These are phyloP conservation scores for Thelonectria discophora DNA, from an alignment of 2,329 filamentous ascomycete species.

Conservation along the genomic window DNA sequence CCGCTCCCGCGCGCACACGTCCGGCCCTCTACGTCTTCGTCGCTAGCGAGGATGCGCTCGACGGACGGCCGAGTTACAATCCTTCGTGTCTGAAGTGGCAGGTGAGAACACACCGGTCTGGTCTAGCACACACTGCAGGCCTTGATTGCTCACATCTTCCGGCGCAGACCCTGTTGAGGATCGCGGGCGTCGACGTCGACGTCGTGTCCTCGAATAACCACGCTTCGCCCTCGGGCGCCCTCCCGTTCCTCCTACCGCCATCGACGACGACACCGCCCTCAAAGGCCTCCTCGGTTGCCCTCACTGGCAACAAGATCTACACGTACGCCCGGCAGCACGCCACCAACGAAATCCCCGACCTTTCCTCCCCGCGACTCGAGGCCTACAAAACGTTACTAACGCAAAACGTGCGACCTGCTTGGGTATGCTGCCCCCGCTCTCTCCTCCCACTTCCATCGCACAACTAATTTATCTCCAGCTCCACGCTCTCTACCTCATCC, in stretches of 20 bases:
- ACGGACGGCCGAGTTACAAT: slow-evolving; percentile 81
- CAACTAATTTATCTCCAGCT: slow-evolving; percentile 59
- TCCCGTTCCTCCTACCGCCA: slow-evolving; percentile 83
- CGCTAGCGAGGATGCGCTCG: slow-evolving; percentile 66
- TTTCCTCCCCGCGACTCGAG: slow-evolving; percentile 67
- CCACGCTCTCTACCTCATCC: slow-evolving; percentile 81
- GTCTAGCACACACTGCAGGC: neutral
- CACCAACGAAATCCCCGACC: slow-evolving; percentile 53
- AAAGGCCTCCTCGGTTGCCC: slow-evolving; percentile 63
- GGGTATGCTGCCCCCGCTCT: slow-evolving; percentile 63
- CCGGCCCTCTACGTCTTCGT: slow-evolving; percentile 81
- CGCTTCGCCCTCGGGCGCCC: slow-evolving; percentile 85
- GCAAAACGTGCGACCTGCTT: slow-evolving; percentile 81
- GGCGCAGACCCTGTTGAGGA: slow-evolving; percentile 79
- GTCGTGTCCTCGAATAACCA: slow-evolving; percentile 85
- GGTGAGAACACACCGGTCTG: slow-evolving; percentile 65
- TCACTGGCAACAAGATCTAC: slow-evolving; percentile 66
- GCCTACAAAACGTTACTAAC: slow-evolving; percentile 83
- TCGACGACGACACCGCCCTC: slow-evolving; percentile 40
- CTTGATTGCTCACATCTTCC: neutral
- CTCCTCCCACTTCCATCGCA: neutral
- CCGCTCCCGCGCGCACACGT: slow-evolving; percentile 50
- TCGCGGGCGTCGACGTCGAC: slow-evolving; percentile 74
- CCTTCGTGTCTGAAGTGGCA: slow-evolving; percentile 97
- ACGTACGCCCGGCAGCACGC: slow-evolving; percentile 68